These are phyloP conservation scores for Quercus aquifolioides DNA, from an alignment of 306 rosid species.

Conservation along the genomic window DNA sequence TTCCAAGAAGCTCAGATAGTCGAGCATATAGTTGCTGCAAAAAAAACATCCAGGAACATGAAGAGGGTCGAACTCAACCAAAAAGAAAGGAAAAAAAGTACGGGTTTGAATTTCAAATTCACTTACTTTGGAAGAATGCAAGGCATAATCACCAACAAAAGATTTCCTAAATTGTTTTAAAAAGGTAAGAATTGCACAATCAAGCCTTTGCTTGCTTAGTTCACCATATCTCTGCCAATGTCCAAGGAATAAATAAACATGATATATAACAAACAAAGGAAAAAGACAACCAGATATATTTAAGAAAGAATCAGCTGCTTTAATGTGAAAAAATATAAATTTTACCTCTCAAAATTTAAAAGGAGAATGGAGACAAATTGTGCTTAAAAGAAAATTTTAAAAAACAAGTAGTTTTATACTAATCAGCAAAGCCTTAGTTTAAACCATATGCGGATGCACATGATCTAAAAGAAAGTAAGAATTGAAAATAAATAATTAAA, in stretches of 20 bases:
- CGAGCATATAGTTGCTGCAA: conserved; percentile 84
- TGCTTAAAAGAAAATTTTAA: too few relatives aligned
- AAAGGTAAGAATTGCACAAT: conserved; percentile 94
- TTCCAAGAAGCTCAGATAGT: conserved; percentile 85
- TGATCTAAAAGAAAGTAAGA: too few relatives aligned
- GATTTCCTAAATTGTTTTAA: conserved; percentile 94
- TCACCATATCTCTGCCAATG: conserved; percentile 81
- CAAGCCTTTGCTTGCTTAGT: conserved; percentile 94
- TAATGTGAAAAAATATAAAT: too few relatives aligned
- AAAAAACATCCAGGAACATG: conserved; percentile 22
- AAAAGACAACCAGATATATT: too few relatives aligned
- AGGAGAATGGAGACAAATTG: too few relatives aligned
- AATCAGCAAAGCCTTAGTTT: too few relatives aligned
- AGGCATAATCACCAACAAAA: conserved; percentile 96
- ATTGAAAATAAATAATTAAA: too few relatives aligned
- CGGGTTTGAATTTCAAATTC: neutral
- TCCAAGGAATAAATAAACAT: neutral
- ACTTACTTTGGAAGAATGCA: conserved; percentile 97
- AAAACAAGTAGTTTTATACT: too few relatives aligned
- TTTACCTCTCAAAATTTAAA: too few relatives aligned
- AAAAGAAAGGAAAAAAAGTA: neutral
- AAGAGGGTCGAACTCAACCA: conserved; percentile 3
- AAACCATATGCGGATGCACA: too few relatives aligned
- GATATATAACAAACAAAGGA: too few relatives aligned
- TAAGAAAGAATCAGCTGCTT: too few relatives aligned